Percentiles rank a stretch among this genome's conserved stretches.
phyloP scores from a whole-genome alignment of 139 green algal genomes.

The Cymbomonas tetramitiformis region DNA sequence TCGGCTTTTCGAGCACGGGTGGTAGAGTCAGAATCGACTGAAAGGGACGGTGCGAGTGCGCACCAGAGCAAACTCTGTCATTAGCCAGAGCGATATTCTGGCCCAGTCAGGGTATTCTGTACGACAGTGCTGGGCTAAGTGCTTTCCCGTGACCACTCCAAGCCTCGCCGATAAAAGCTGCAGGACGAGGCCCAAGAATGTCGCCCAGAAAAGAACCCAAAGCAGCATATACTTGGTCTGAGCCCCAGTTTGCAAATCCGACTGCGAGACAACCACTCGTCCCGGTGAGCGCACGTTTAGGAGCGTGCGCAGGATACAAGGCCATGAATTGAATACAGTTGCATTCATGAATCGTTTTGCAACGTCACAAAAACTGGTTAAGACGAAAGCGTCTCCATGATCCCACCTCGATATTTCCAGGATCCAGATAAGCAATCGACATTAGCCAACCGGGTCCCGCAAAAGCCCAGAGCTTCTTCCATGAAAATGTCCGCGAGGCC shows the following conservation, averaged over 20 bases:
- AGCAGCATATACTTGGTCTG: constrained; percentile 27
- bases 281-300: too few species aligned
- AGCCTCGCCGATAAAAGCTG: constrained; percentile 63
- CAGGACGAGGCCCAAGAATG: constrained; percentile 52
- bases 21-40: too few species aligned
- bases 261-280: too few species aligned
- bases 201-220: constrained; percentile 73
- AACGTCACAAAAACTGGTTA: too few species aligned
- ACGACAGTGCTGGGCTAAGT: constrained; percentile 62
- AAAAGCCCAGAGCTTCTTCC: constrained; percentile 38
- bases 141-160: constrained; percentile 50
- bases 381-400: too few species aligned
- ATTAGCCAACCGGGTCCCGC: constrained; percentile 62
- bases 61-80: constrained; percentile 29
- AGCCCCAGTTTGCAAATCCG: constrained; percentile 57
- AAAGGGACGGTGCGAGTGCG: too few species aligned
- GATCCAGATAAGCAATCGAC: constrained; percentile 76
- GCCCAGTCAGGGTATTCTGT: constrained; percentile 16
- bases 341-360: too few species aligned
- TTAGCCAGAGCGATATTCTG: constrained; percentile 10
- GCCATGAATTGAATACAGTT: too few species aligned
- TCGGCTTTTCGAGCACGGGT: too few species aligned
- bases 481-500: too few species aligned
- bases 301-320: too few species aligned
- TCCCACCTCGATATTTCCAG: constrained; percentile 79